A percentile compares a stretch with the other conserved stretches of the same genome.
These are phyloP conservation scores for Lippia alba DNA, from an alignment of 305 asterid species.

Conservation along the genomic window DNA sequence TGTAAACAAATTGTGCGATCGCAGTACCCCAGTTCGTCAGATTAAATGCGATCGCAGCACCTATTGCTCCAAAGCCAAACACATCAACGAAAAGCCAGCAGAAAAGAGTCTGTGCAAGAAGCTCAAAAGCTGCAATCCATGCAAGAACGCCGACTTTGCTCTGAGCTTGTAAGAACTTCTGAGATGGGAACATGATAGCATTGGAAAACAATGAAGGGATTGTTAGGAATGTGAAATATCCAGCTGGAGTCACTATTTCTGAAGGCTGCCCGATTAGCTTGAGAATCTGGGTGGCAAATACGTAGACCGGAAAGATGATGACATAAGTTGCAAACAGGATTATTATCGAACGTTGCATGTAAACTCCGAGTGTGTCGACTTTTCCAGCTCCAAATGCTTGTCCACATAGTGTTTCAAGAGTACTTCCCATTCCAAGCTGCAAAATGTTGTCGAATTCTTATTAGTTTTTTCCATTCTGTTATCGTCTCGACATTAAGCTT, in stretches of 20 bases:
- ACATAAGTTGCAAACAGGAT: constrained; percentile 60
- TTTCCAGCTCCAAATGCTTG: constrained; percentile 92
- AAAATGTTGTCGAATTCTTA: neutral
- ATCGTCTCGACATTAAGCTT: no score
- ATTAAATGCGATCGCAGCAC: constrained; percentile 45
- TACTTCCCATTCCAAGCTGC: constrained; percentile 98
- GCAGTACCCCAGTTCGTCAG: constrained; percentile 41
- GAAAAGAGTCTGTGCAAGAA: constrained; percentile 34
- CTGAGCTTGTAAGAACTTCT: constrained; percentile 53
- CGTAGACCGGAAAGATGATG: constrained; percentile 62
- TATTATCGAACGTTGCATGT: constrained; percentile 83
- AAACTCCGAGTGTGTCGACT: constrained; percentile 78
- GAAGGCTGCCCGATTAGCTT: constrained; percentile 67
- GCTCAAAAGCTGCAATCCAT: constrained; percentile 41
- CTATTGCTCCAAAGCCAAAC: constrained; percentile 43
- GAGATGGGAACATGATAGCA: constrained; percentile 39
- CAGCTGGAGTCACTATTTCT: constrained; percentile 66
- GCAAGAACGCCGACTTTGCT: constrained; percentile 52
- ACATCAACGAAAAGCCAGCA: constrained; percentile 49
- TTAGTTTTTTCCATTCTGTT: no score
- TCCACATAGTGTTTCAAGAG: constrained; percentile 88
- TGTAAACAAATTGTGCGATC: constrained; percentile 44
- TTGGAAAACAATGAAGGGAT: constrained; percentile 54
- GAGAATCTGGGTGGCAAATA: constrained; percentile 76
- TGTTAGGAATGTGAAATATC: constrained; percentile 53